phyloP scores from a whole-genome alignment of 495 filamentous ascomycete species.

The Aspergillus conjunctus region DNA sequence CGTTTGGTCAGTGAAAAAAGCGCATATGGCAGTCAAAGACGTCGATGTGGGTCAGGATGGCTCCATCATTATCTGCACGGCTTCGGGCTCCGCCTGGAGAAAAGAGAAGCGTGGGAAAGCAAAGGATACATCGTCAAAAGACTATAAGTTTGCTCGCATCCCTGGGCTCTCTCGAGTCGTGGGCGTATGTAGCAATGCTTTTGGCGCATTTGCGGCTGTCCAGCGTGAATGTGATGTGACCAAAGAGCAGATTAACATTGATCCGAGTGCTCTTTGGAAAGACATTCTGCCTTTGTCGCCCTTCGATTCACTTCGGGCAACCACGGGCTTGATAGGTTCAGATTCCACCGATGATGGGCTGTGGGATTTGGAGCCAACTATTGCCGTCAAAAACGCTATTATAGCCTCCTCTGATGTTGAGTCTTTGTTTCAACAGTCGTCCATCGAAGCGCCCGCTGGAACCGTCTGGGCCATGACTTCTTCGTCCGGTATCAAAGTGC shows the following conservation, averaged over 20 bases:
- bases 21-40: constrained; percentile 81
- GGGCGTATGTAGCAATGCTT: constrained; percentile 81
- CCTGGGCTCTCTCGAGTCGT: constrained; percentile 81
- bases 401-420: constrained; percentile 60
- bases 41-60: constrained; percentile 90
- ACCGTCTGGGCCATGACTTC: constrained; percentile 57
- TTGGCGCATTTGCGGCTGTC: constrained; percentile 85
- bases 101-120: constrained; percentile 77
- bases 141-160: constrained; percentile 91
- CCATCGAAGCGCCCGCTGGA: constrained; percentile 28
- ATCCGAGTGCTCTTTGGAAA: constrained; percentile 66
- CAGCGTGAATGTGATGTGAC: constrained; percentile 85
- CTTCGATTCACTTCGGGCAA: constrained; percentile 41
- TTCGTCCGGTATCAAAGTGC: constrained; percentile 66
- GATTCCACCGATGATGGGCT: constrained; percentile 21
- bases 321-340: constrained; percentile 14
- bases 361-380: constrained; percentile 27
- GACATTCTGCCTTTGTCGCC: constrained; percentile 71
- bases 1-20: constrained; percentile 80
- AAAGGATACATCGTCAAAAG: constrained; percentile 69
- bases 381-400: constrained; percentile 45
- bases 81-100: constrained; percentile 89
- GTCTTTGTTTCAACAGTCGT: constrained; percentile 45
- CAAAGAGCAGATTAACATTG: constrained; percentile 68
- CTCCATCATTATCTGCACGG: constrained; percentile 90